Conservation (phyloP, 441 rosid species). For the Euphorbia celastroides region DNA sequence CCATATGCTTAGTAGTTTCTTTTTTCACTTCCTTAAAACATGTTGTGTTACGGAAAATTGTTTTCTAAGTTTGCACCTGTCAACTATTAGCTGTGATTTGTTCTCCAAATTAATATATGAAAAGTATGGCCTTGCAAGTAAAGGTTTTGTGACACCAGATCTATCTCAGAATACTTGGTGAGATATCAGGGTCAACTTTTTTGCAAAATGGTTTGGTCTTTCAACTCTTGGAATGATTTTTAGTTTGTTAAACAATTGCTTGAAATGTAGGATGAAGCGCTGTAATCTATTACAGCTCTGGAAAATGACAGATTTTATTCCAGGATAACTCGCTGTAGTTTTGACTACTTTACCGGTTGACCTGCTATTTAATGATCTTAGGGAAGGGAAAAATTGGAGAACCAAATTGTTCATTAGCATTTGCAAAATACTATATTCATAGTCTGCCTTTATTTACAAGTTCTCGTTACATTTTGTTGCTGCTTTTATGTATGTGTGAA, state of each 20-base stretch:
- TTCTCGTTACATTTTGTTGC: constrained; percentile 1
- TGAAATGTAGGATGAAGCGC: not conserved
- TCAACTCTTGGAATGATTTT: not conserved
- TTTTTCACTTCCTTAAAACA: not conserved
- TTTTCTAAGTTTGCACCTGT: not conserved
- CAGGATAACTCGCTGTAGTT: not conserved
- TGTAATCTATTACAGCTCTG: not conserved
- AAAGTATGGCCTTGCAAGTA: not conserved
- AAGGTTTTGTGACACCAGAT: not conserved
- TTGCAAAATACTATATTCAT: not conserved
- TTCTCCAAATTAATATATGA: not conserved
- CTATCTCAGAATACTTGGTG: not conserved
- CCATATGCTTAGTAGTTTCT: not conserved
- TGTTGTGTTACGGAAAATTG: not conserved
- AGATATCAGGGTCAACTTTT: not conserved
- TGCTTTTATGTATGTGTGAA: constrained; percentile 1
- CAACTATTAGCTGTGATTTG: not conserved
- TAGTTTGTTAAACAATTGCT: not conserved
- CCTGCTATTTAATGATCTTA: not conserved
- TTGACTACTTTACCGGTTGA: too few species aligned
- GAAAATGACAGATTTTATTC: not conserved
- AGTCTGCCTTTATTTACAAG: not conserved
- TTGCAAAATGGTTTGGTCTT: not conserved
- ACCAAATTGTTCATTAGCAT: not conserved
- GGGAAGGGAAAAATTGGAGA: not conserved